Conservation (phyloP, 768 basidiomycete genomes). For the Asterophora lycoperdoides region DNA sequence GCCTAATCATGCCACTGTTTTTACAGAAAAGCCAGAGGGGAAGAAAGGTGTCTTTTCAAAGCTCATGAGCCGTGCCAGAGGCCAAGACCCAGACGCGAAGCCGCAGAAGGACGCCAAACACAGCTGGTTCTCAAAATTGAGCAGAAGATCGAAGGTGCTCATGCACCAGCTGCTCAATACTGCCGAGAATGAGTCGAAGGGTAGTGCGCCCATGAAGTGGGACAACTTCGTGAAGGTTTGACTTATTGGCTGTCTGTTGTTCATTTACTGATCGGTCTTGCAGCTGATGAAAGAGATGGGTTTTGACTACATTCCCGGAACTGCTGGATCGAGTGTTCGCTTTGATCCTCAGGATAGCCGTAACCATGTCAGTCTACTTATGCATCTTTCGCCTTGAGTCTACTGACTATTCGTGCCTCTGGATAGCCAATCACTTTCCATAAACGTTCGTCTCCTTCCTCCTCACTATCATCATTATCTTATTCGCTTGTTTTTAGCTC, state of each 20-base stretch:
- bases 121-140: constrained; percentile 53
- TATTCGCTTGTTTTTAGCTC: constrained; percentile 40
- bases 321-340: constrained; percentile 78
- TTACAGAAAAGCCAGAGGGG: constrained; percentile 24
- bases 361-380: constrained; percentile 31
- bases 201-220: constrained; percentile 67
- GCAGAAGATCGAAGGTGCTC: constrained; percentile 52
- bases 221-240: constrained; percentile 70
- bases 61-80: constrained; percentile 28
- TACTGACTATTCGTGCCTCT: not conserved
- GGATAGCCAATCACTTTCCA: constrained; percentile 69
- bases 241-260: not conserved
- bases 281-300: constrained; percentile 80
- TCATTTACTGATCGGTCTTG: not conserved
- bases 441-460: constrained; percentile 47
- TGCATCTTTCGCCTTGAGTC: not conserved
- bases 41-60: constrained; percentile 50
- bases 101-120: constrained; percentile 42
- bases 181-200: constrained; percentile 50
- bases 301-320: constrained; percentile 66
- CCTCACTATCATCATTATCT: constrained; percentile 2
- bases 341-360: constrained; percentile 67
- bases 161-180: constrained; percentile 67
- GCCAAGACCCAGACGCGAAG: constrained; percentile 32
- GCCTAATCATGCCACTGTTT: constrained; percentile 51